Base-by-base conservation (phyloP, 2,329 filamentous ascomycete genomes). In the Stagonosporopsis cucurbitacearum region DNA sequence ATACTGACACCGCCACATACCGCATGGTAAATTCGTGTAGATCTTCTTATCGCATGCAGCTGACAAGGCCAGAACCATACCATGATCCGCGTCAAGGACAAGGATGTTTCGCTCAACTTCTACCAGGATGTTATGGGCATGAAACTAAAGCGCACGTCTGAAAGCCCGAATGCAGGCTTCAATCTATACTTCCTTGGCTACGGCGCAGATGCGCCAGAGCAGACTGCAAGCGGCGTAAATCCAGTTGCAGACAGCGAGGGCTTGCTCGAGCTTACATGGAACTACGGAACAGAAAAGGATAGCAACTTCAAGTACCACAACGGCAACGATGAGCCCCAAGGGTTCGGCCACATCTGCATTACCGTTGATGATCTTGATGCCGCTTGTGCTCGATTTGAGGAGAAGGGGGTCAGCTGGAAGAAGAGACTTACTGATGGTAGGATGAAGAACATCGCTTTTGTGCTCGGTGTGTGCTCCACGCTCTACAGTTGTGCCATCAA, bases 101-200 rank as follows among this genome's bases (percentile, higher is more conserved):
- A 77, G 44, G 76, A 82, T 43, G 77, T 70, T 46, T 79, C 75
- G 7, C 69, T 82, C 45, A 75, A 75, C 4, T 83, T 82, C 67
- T 83, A 83, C 69, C 64, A 94, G 75, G 91, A 97, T 6, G 83
- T 91, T 25, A 82, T 98, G 77, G 95, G 95, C 57, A 97, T 98
- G 95, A 85, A 83, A 22, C 82, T 96, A 32, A 79, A 94, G 69
- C 86, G 90, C 57, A 93, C 87, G 2, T 78, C 77, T 11, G 91
- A 96, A 78, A 88, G 86, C 65, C 77, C 84, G 20, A 84, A 85
- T 26, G 87, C 86, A 17, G 86, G 85, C 20, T 98, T 97, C 80
- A 96, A 92, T 67, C 82, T 97, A 22, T 98, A 96, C 79, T 98
- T 98, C 81, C 82, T 98, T 36, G 92, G 88, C 19, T 99, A 97